Evolutionary conservation across 2,329 filamentous ascomycete genomes (phyloP).

Genomic region (Calonectria pteridis): DNA sequence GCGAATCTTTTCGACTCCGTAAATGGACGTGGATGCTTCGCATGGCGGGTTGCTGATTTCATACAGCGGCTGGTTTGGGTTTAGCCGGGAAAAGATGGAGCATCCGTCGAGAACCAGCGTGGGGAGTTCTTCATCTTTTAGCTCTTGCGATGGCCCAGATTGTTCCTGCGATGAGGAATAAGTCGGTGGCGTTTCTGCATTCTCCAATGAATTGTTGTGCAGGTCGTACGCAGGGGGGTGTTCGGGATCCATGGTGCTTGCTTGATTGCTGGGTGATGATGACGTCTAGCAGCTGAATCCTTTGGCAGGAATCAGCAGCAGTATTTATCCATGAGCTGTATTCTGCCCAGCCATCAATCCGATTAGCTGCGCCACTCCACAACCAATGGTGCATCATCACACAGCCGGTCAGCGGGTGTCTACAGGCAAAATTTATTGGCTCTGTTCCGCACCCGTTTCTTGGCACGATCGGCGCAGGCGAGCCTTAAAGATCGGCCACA

Average conservation of each 20-base stretch:
- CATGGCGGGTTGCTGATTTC: constrained; percentile 40
- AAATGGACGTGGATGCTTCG: constrained; percentile 31
- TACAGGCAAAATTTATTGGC: neutral
- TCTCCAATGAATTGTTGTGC: neutral
- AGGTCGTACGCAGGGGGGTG: constrained; percentile 3
- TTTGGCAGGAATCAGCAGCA: neutral
- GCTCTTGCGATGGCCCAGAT: neutral
- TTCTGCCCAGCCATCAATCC: neutral
- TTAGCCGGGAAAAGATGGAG: constrained; percentile 36
- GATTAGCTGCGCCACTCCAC: neutral
- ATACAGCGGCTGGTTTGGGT: constrained; percentile 39
- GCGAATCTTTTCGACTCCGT: constrained; percentile 44
- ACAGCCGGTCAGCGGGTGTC: neutral
- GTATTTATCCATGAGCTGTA: neutral
- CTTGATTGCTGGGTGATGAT: no score
- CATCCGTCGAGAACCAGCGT: constrained; percentile 39
- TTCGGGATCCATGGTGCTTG: constrained; percentile 10
- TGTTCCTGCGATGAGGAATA: neutral
- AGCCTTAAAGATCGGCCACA: neutral
- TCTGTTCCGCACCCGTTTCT: neutral
- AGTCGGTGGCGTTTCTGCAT: neutral
- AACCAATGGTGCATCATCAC: neutral
- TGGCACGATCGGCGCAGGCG: neutral
- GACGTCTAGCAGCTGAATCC: no score
- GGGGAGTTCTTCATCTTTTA: constrained; percentile 24